These are phyloP conservation scores for Agaricus subrufescens DNA, from an alignment of 768 basidiomycete species.

Conservation along the genomic window DNA sequence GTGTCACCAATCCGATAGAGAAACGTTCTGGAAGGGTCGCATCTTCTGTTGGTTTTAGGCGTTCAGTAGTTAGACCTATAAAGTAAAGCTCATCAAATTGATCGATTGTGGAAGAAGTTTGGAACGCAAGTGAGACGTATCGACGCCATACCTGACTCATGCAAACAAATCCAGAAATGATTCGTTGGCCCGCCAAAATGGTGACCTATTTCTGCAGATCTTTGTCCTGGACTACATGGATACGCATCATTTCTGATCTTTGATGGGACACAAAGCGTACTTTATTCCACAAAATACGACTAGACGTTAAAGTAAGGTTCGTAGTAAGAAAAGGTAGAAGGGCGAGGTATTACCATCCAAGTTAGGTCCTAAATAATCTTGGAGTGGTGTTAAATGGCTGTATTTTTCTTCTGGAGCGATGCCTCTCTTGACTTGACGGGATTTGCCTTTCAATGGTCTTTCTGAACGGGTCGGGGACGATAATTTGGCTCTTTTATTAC, in stretches of 20 bases:
- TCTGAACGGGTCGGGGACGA: not conserved
- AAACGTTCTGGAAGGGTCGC: slow-evolving; percentile 51
- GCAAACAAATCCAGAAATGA: slow-evolving; percentile 76
- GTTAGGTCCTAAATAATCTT: slow-evolving; percentile 41
- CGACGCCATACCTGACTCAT: slow-evolving; percentile 48
- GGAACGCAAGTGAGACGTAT: not conserved
- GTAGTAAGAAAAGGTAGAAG: not conserved
- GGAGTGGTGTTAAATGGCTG: slow-evolving; percentile 44
- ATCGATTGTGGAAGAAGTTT: not conserved
- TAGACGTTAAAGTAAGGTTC: slow-evolving; percentile 21
- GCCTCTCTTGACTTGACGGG: slow-evolving; percentile 28
- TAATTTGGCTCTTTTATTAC: not conserved
- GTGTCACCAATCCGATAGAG: slow-evolving; percentile 61
- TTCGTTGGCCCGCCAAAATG: slow-evolving; percentile 80
- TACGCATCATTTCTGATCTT: too few relatives aligned
- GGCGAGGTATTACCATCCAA: slow-evolving; percentile 48
- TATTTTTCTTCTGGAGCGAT: slow-evolving; percentile 50
- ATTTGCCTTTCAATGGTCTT: not conserved
- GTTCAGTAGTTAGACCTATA: slow-evolving; percentile 52
- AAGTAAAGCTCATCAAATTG: not conserved
- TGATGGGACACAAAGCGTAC: slow-evolving; percentile 27
- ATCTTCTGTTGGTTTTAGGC: slow-evolving; percentile 56
- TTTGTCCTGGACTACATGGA: slow-evolving; percentile 53
- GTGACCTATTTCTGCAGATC: slow-evolving; percentile 66
- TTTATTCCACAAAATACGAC: slow-evolving; percentile 87